Evolutionary conservation across 768 basidiomycete species (phyloP).

Genomic region (Lactarius vividus): DNA sequence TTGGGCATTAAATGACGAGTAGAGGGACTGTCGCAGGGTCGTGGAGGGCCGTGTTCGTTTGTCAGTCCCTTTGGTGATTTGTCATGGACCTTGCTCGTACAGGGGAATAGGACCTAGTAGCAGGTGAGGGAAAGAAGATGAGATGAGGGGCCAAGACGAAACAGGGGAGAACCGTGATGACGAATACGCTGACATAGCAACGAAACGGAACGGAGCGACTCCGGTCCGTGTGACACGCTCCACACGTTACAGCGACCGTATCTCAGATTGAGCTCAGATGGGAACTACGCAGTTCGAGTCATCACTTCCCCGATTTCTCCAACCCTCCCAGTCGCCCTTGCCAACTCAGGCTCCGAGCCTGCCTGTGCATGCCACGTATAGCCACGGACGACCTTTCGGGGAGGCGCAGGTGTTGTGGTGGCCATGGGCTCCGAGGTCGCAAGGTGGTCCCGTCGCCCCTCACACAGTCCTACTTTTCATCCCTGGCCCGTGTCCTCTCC

Average conservation of each 20-base stretch:
- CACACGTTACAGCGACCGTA: no score
- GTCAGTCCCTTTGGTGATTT: constrained; percentile 54
- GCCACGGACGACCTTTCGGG: constrained; percentile 40
- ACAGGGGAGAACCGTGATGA: constrained; percentile 11
- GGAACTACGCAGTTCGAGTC: no score
- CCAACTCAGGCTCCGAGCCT: constrained; percentile 1
- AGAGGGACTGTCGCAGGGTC: constrained; percentile 62
- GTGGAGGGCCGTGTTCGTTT: constrained; percentile 53
- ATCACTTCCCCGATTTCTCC: constrained; percentile 27
- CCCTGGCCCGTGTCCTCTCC: constrained; percentile 13
- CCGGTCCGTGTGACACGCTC: no score
- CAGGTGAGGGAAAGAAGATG: no score
- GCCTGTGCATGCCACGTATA: constrained; percentile 34
- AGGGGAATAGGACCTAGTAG: constrained; percentile 34
- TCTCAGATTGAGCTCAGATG: no score
- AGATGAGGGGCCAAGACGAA: constrained; percentile 10
- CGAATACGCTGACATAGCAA: neutral
- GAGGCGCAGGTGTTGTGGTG: constrained; percentile 55
- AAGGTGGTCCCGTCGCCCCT: neutral
- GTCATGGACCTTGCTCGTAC: constrained; percentile 48
- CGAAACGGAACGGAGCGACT: neutral
- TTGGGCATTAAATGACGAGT: constrained; percentile 80
- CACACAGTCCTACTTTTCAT: constrained; percentile 24
- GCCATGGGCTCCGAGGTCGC: constrained; percentile 33
- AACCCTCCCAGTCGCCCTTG: constrained; percentile 10